Evolutionary conservation across 2,329 filamentous ascomycete species (phyloP), one percentile per base, ranked within the genome.

Genomic region (Fusarium siculi): DNA sequence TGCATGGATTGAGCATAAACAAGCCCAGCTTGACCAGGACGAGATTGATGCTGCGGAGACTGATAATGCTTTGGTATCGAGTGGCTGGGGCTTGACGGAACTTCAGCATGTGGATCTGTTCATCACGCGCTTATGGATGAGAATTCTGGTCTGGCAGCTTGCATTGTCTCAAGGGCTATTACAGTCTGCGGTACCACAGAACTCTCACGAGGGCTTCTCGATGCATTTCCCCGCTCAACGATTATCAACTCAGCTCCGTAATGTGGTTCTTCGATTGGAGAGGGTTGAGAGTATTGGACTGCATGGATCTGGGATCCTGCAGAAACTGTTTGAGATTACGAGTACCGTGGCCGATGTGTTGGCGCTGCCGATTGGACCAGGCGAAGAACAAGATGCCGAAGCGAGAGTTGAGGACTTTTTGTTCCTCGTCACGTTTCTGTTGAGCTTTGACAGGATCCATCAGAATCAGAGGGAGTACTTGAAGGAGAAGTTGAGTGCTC

Each of bases 321-420:
- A 88, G 62, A 91, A 90, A 71, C 79, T 91, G 5, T 89, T 90
- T 54, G 88, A 90, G 72, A 88, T 90, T 58, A 87, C 87, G 0
- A 88, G 87, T 71, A 89, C 88, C 0, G 87, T 90, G 42, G 87
- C 88, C 0, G 88, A 90, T 62, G 88, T 90, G 2, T 80, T 90
- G 52, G 85, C 87, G 21, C 78, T 89, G 3, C 85, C 86, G 0
- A 82, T 84, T 6, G 83, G 8, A 80, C 84, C 1, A 47, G 75
- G 39, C 56, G 78, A 68, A 63, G 77, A 84, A 9, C 82, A 85
- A 28, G 86, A 87, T 47, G 85, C 84, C 1, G 80, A 82, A 9
- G 80, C 84, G 1, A 81, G 86, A 5, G 85, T 89, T 39, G 84
- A 88, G 53, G 87, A 89, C 66, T 87, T 89, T 66, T 68, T 87